Conservation (phyloP, 225 moss, liverwort and hornwort species). For the Antitrichia curtipendula region DNA sequence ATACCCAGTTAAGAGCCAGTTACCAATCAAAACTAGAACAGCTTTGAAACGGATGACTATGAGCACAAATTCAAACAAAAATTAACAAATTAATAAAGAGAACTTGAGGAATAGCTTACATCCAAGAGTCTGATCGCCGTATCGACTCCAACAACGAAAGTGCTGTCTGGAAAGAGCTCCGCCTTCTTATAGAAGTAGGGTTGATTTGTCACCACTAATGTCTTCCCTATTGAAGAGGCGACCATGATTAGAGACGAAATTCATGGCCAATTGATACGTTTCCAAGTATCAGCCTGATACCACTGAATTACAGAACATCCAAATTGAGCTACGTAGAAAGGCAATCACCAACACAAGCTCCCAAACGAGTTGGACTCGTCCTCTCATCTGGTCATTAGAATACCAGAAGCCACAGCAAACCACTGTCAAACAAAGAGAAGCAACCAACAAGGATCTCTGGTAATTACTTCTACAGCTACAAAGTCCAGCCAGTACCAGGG, state of each 20-base stretch:
- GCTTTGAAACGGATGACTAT: not conserved
- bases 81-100: not conserved
- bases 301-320: not conserved
- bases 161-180: slow-evolving; percentile 79
- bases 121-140: slow-evolving; percentile 73
- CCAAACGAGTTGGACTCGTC: not conserved
- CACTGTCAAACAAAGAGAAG: not conserved
- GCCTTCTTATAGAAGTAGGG: slow-evolving; percentile 95
- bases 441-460: not conserved
- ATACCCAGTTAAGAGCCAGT: not conserved
- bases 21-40: not conserved
- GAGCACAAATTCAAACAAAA: not conserved
- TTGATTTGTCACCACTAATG: slow-evolving; percentile 71
- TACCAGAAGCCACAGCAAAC: not conserved
- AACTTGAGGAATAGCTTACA: slow-evolving; percentile 24
- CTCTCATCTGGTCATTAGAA: not conserved
- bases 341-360: not conserved
- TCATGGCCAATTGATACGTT: not conserved
- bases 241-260: not conserved
- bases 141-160: slow-evolving; percentile 92
- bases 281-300: not conserved
- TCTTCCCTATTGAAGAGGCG: slow-evolving; percentile 34
- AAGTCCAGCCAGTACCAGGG: slow-evolving; percentile 22
- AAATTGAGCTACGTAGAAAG: not conserved
- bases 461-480: not conserved